Evolutionary conservation across 768 basidiomycete species (phyloP).

Genomic region (Nidularia pulvinata): DNA sequence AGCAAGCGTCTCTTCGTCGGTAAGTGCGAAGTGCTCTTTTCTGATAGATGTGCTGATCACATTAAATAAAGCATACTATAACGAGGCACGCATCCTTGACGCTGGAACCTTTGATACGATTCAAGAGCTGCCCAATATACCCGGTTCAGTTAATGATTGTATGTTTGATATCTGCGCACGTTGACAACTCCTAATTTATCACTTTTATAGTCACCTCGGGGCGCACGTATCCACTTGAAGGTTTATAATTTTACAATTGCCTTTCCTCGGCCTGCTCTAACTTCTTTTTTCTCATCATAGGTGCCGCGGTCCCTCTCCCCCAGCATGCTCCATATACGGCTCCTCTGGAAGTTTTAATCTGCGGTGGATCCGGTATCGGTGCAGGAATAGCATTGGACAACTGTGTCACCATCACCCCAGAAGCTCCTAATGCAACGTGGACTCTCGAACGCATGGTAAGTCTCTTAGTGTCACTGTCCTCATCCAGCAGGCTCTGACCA

Average conservation of each 20-base stretch:
- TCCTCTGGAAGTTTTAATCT: conserved; percentile 67
- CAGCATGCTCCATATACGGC: conserved; percentile 74
- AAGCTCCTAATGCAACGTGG: conserved; percentile 63
- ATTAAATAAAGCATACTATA: conserved; percentile 60
- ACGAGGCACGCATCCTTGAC: conserved; percentile 78
- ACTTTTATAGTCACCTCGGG: conserved; percentile 52
- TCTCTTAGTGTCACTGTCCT: not conserved
- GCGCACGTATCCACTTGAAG: conserved; percentile 79
- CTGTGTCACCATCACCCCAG: conserved; percentile 70
- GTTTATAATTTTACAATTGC: conserved; percentile 5
- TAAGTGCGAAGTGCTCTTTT: conserved; percentile 21
- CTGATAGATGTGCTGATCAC: too few species aligned
- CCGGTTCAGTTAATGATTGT: conserved; percentile 72
- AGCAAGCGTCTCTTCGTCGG: conserved; percentile 71
- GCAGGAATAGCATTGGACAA: conserved; percentile 60
- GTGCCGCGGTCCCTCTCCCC: conserved; percentile 68
- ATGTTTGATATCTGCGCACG: conserved; percentile 5
- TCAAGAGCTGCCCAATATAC: conserved; percentile 65
- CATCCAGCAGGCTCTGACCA: not conserved
- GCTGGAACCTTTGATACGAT: conserved; percentile 65
- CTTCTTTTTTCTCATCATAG: conserved; percentile 4
- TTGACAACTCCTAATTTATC: not conserved
- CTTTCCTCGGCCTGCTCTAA: too few species aligned
- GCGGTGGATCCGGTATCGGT: conserved; percentile 72
- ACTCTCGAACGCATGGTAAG: conserved; percentile 78